Evolutionary conservation across 2,329 filamentous ascomycete species (phyloP), one percentile per base, ranked within the genome.

Genomic region (Amylocarpus encephaloides): DNA sequence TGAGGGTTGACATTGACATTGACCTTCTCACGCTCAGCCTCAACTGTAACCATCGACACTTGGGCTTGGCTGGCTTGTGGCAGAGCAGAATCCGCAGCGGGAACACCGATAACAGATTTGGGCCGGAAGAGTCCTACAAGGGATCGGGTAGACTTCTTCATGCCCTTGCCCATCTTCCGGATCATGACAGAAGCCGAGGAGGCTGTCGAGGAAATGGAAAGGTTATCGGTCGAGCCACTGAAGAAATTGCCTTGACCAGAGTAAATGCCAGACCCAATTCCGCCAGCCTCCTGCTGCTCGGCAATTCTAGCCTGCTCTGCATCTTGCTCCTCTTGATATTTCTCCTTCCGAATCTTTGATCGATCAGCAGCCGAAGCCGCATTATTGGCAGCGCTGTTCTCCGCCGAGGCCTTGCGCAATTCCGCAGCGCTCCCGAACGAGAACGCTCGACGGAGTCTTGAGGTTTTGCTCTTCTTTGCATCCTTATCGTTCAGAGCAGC

Each of bases 111-210:
- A 13, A 95, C 77, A 1, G 92, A 97, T 68, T 97, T 98, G 0
- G 93, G 92, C 55, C 93, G 79, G 73, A 98, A 98, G 6, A 98
- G 76, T 22, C 93, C 93, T 59, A 94, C 94, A 48, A 98, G 80
- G 19, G 91, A 96, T 43, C 91, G 80, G 15, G 86, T 86, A 46
- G 89, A 85, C 70, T 93, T 94, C 78, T 95, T 97, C 82, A 97
- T 86, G n/a, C 92, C 91, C 58, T 90, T 89, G 49, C 93, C 93
- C 93, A 98, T 98, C 73, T 98, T 98, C 47, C 93, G 83, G 59
- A 98, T 86, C 88, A 94, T 94, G 61, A 94, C 83, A 29, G 89
- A 94, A 32, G 88, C 88, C 16, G 88, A 94, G 6, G 89, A 94
- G 16, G 88, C 88, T 9, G 88, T 94, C 3, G 89, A 94, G 1